These are phyloP conservation scores for Mycosphaerella sp. DNA, from an alignment of 2,329 filamentous ascomycete species.

Conservation along the genomic window DNA sequence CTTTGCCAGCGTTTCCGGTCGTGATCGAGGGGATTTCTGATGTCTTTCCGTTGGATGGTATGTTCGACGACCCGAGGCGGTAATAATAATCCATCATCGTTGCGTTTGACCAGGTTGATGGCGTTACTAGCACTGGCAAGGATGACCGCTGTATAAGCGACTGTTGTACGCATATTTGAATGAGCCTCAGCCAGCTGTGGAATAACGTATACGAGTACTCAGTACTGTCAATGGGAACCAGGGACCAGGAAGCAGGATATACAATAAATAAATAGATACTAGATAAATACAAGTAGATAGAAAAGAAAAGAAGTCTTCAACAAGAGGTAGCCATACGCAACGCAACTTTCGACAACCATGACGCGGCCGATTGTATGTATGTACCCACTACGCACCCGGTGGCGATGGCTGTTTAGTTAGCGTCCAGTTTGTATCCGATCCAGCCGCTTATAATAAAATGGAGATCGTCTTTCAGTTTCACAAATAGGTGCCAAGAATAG, in stretches of 20 bases:
- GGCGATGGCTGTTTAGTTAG: conserved; percentile 4
- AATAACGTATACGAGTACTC: too few relatives aligned
- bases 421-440: conserved; percentile 1
- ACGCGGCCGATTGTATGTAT: conserved; percentile 8
- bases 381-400: conserved; percentile 1
- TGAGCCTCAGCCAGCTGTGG: neutral
- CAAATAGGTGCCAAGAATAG: neutral
- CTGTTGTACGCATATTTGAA: conserved; percentile 16
- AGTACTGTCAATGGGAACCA: too few relatives aligned
- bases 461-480: neutral
- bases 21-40: conserved; percentile 42
- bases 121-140: conserved; percentile 22
- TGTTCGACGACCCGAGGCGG: conserved; percentile 45
- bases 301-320: conserved; percentile 4
- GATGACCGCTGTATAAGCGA: conserved; percentile 27
- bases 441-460: neutral
- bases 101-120: conserved; percentile 28
- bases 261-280: too few relatives aligned
- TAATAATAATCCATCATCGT: conserved; percentile 21
- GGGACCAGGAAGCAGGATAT: neutral
- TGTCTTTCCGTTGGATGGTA: conserved; percentile 46
- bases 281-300: conserved; percentile 3
- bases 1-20: conserved; percentile 40
- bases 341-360: conserved; percentile 8
- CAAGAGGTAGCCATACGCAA: neutral